Evolutionary conservation across 495 filamentous ascomycete species (phyloP).

Genomic region (Hypoxylon fuscum): DNA sequence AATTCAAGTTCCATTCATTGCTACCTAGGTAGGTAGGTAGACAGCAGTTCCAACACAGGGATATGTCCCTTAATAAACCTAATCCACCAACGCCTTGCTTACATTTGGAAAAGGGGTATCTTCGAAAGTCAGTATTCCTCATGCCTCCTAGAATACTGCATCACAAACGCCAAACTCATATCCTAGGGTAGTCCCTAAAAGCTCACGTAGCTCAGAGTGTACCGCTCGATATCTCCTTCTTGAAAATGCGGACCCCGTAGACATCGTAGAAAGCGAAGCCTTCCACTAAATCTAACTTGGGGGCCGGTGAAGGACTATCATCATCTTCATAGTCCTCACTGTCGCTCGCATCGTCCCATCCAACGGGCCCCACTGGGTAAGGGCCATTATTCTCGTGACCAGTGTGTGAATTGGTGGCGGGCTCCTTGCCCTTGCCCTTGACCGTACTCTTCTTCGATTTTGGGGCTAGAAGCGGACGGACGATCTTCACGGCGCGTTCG

Average conservation of each 20-base stretch:
- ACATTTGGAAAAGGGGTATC: conserved; percentile 19
- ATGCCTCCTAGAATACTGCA: neutral
- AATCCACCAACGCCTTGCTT: too few relatives aligned
- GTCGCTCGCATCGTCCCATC: conserved; percentile 44
- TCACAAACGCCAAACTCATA: neutral
- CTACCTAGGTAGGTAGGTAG: too few relatives aligned
- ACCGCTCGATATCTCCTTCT: conserved; percentile 57
- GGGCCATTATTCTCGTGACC: neutral
- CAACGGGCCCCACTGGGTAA: conserved; percentile 36
- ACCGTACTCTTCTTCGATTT: conserved; percentile 40
- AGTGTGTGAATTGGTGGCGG: neutral
- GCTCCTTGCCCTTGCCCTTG: conserved; percentile 47
- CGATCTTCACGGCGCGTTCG: conserved; percentile 52
- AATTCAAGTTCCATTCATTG: too few relatives aligned
- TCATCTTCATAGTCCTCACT: conserved; percentile 48
- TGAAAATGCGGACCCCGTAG: conserved; percentile 58
- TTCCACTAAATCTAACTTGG: conserved; percentile 50
- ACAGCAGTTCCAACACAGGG: too few relatives aligned
- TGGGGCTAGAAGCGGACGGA: conserved; percentile 39
- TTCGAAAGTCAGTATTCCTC: conserved; percentile 16
- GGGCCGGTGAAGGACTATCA: conserved; percentile 4
- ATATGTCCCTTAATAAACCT: too few relatives aligned
- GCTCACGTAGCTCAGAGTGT: conserved; percentile 43
- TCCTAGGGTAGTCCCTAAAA: neutral
- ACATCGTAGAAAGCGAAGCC: conserved; percentile 57